Evolutionary conservation across 345 rosid genomes (phyloP), one percentile per base, ranked within the genome.

Genomic region (Populus davidiana): DNA sequence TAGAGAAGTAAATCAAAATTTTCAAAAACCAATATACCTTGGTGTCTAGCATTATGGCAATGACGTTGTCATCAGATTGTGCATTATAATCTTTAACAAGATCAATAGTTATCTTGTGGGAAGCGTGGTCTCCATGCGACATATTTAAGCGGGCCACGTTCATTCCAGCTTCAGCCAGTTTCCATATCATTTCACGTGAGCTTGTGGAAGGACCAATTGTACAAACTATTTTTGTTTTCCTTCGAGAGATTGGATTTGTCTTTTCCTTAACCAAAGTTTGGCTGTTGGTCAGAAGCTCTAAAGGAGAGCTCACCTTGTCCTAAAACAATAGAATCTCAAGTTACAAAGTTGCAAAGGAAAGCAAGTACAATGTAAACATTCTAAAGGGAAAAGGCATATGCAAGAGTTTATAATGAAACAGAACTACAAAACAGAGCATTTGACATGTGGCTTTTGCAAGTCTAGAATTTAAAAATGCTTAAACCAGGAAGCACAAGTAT

Each of bases 181-280:
- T 96, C 99, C 99, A 96, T 66, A 96, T 92, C 97, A 96, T 96
- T 69, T 92, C 98, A 2, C 92, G 89, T 17, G 94, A 87, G 82
- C 97, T 95, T n/a, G 98, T 90, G 3, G 99, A 90, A 39, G 98
- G 99, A 69, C 99, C 98, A 79, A 92, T 92, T 12, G 98, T 96
- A 71, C 98, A 96, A 17, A 96, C 96, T 36, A 96, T 93, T 88
- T 96, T 96, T 14, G 98, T 92, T 75, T 96, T 96, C 80, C 95
- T 91, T 71, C 66, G 81, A 8, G 84, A 81, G 77, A 82, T 83
- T 47, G 89, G 67, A 71, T 5, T 16, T 44, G 29, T 78, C 56
- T 78, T 84, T 49, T 76, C 81, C n/a, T 79, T 77, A 38, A 81
- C 90, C 33, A 85, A 69, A 63, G 52, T 61, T 68, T 68, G 79